These are phyloP conservation scores for Phytophthora cajani DNA, from an alignment of 352 stramenopile species.

Conservation along the genomic window DNA sequence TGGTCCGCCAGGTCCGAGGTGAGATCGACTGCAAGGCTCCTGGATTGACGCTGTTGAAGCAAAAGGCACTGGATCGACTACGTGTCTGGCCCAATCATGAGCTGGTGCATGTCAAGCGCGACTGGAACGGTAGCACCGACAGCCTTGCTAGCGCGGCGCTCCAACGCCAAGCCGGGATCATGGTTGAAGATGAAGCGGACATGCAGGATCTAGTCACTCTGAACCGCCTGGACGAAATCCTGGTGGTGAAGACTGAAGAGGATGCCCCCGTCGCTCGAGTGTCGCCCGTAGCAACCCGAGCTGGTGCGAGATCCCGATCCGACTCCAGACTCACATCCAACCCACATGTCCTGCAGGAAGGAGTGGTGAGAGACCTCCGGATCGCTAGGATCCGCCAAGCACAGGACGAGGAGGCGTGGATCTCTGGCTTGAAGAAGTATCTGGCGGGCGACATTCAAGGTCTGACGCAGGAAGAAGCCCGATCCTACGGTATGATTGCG, in stretches of 20 bases:
- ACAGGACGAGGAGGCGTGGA: no score
- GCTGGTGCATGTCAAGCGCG: constrained; percentile 10
- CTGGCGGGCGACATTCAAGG: no score
- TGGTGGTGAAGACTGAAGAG: neutral
- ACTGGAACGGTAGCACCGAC: constrained; percentile 10
- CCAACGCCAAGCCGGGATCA: neutral
- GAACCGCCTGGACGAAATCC: constrained; percentile 8
- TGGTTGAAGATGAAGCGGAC: neutral
- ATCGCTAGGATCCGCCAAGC: no score
- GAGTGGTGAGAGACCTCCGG: no score
- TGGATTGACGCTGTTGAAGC: neutral
- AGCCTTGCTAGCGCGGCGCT: neutral
- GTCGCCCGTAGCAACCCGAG: neutral
- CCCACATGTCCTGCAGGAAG: no score
- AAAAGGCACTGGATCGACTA: constrained; percentile 2
- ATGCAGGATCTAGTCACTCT: constrained; percentile 4
- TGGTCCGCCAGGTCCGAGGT: constrained; percentile 8
- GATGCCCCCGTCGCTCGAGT: neutral
- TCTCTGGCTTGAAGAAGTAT: no score
- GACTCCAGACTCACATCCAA: no score
- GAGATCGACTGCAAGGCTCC: constrained; percentile 21
- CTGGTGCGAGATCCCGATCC: neutral
- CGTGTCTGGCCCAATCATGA: neutral
- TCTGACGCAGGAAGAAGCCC: no score
- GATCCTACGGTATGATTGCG: no score